Base-by-base conservation (phyloP, 305 asterid species). In the Lippia alba region DNA sequence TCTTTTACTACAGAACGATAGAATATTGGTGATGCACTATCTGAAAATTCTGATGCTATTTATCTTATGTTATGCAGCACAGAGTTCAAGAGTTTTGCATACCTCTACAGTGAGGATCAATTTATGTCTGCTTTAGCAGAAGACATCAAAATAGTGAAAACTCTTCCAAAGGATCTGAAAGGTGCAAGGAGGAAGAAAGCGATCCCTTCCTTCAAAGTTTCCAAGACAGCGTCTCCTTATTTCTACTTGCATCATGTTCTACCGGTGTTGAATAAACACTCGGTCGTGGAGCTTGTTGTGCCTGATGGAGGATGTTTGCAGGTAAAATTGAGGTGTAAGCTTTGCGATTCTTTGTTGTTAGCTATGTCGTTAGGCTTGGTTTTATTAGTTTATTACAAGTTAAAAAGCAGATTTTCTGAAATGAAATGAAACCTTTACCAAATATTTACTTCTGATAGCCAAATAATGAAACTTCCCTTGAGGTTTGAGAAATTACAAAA, bases 241-340 rank as follows among this genome's bases (percentile, higher is more conserved):
- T 94, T 87, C 77, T 94, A 94, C 78, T 87, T 87, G 70, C 99
- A 80, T 65, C 90, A 88, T 30, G 99, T 94, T 79, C 83, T 89
- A n/a, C 99, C 98, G 0, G 95, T 92, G 67, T 78, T 94, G 83
- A 81, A 80, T 67, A 81, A 58, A 78, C 98, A 94, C 88, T 89
- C 92, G 0, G 97, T 92, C 71, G 99, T 90, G 49, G 98, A 94
- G 82, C 94, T 94, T 66, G 86, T 92, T 57, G 83, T 90, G 44
- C 84, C 96, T 16, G 95, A 91, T 61, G 99, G 99, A 39, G 98
- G 99, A 77, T 92, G 97, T 81, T 90, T 94, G 89, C 96, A 87
- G 98, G 99, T 91, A 36, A 36, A n/a, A 77, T 74, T 39, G 62
- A 55, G 30, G 50, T 36, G 54, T 44, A 14, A 12, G 48, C 62